These are phyloP conservation scores for Colletotrichum ledebouriae DNA, from an alignment of 2,329 filamentous ascomycete genomes.

Conservation along the genomic window DNA sequence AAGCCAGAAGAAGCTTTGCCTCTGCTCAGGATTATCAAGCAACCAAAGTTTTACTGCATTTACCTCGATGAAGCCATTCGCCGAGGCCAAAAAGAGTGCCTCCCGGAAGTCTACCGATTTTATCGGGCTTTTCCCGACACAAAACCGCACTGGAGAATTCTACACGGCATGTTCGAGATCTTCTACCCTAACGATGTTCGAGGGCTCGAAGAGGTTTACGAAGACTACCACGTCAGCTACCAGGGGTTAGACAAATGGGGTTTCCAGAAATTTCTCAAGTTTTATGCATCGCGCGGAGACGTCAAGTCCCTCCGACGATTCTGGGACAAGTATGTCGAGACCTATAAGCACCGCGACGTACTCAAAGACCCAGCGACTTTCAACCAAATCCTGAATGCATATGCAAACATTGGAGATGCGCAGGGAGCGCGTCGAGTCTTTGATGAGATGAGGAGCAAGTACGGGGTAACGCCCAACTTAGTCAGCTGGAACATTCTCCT, in stretches of 20 bases:
- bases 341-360: slow-evolving; percentile 51
- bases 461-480: slow-evolving; percentile 68
- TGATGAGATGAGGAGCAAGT: slow-evolving; percentile 68
- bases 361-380: slow-evolving; percentile 56
- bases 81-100: slow-evolving; percentile 48
- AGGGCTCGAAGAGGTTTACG: slow-evolving; percentile 61
- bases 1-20: slow-evolving; percentile 50
- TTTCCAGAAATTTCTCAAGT: slow-evolving; percentile 63
- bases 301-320: slow-evolving; percentile 59
- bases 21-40: slow-evolving; percentile 57
- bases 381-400: slow-evolving; percentile 76
- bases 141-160: slow-evolving; percentile 53
- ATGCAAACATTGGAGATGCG: slow-evolving; percentile 77
- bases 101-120: slow-evolving; percentile 59
- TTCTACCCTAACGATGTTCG: slow-evolving; percentile 54
- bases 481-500: slow-evolving; percentile 83
- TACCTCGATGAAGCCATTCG: slow-evolving; percentile 55
- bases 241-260: slow-evolving; percentile 58
- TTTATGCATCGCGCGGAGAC: slow-evolving; percentile 64
- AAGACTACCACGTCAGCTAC: slow-evolving; percentile 62
- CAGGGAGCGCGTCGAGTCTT: slow-evolving; percentile 72
- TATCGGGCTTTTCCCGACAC: slow-evolving; percentile 59
- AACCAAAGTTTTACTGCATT: slow-evolving; percentile 57
- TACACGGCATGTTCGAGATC: slow-evolving; percentile 61
- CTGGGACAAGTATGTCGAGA: slow-evolving; percentile 58